phyloP scores from a whole-genome alignment of 306 rosid species.

The Lablab purpureus region DNA sequence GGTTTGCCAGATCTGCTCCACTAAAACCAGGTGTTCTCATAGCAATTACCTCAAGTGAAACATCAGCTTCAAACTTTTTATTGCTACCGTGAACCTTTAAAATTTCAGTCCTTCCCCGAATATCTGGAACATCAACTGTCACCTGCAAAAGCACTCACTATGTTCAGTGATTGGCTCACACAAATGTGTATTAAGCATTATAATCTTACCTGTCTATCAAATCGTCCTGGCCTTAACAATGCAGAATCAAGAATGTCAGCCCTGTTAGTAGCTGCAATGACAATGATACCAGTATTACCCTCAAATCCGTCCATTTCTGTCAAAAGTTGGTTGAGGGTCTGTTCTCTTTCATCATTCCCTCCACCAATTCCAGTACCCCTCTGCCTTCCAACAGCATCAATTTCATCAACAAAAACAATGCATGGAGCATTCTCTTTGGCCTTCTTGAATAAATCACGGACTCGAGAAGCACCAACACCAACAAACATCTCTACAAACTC shows the following conservation, averaged over 20 bases:
- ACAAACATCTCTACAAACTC: constrained; percentile 99
- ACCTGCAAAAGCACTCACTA: constrained; percentile 65
- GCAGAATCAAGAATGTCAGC: constrained; percentile 98
- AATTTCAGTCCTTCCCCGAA: constrained; percentile 95
- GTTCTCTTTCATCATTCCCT: constrained; percentile 98
- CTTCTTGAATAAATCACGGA: constrained; percentile 97
- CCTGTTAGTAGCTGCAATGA: constrained; percentile 98
- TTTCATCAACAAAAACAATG: constrained; percentile 98
- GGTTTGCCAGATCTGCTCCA: constrained; percentile 99
- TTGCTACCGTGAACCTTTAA: constrained; percentile 94
- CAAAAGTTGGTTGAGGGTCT: constrained; percentile 97
- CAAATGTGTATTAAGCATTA: background rate
- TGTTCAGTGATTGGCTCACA: constrained; percentile 17
- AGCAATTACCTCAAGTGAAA: constrained; percentile 88
- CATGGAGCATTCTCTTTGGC: constrained; percentile 99
- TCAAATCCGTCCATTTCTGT: constrained; percentile 99
- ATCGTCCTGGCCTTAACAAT: constrained; percentile 92
- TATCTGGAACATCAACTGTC: constrained; percentile 91
- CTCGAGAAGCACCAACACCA: constrained; percentile 99
- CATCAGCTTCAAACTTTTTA: constrained; percentile 86
- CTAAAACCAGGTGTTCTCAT: constrained; percentile 99
- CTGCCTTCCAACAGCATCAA: constrained; percentile 97
- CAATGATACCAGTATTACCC: constrained; percentile 95
- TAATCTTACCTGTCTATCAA: constrained; percentile 82
- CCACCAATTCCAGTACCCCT: constrained; percentile 99